Base-by-base conservation (phyloP, 805 yeast species). In the Candida qinlingensis region DNA sequence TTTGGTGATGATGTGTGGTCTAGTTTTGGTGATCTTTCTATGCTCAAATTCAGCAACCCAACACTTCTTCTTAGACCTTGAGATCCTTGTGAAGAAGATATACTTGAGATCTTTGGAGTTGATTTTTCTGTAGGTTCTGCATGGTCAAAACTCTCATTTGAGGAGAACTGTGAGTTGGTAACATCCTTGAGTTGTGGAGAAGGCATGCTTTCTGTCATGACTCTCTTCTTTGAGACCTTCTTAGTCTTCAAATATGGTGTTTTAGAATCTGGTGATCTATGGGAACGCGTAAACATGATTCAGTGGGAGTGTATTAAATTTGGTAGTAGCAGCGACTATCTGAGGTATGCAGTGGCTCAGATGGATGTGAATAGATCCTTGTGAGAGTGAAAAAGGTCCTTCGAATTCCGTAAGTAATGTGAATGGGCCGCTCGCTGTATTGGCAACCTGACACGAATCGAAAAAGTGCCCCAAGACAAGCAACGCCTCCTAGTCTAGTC, bases 11-110 rank as follows among this genome's bases (percentile, higher is more conserved):
- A 54, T 4, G 54, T 35, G 2, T 47, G 40, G 11, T 42, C 46
- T 7, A 47, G 39, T 5, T 50, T 51, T 36, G 64, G 68, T 2
- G 73, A 61, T 43, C 63, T 68, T 41, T 72, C 77, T 26, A 76
- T 59, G 10, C 80, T 75, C 44, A 79, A 55, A 47, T 79, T 78
- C 52, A 79, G 57, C 8, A 77, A 63, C 2, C 81, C 81, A 2
- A 72, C 76, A 67, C 81, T 76, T 63, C 83, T 69, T 52, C 80
- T 72, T 36, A 78, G 50, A 13, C 69, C 68, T 37, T 59, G 62
- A 0, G 63, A 59, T 3, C 62, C 60, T 42, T 61, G 64, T 0
- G 65, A 59, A 6, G 65, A 61, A 0, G 56, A n/a, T n/a, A 49
- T 46, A 2, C 47, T 37, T 41, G 46, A 38, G 25, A 55, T 54